Conservation (phyloP, 495 filamentous ascomycete genomes). For the Penicillium salamii region DNA sequence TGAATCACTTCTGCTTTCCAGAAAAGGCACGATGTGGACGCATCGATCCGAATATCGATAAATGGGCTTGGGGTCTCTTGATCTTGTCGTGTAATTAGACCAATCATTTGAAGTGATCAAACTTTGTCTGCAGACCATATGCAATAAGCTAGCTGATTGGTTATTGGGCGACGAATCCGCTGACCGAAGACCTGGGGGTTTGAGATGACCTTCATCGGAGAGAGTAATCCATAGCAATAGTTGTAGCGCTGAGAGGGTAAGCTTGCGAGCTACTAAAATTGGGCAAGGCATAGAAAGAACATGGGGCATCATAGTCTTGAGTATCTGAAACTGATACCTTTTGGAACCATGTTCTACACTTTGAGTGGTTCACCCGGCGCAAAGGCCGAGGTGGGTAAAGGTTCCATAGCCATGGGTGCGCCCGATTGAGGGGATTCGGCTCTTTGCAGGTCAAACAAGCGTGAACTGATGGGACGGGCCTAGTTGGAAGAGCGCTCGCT, state of each 20-base stretch:
- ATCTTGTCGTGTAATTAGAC: slow-evolving; percentile 1
- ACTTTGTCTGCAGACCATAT: slow-evolving; percentile 6
- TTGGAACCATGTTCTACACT: slow-evolving; percentile 9
- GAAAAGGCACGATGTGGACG: neutral
- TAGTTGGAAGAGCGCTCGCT: slow-evolving; percentile 2
- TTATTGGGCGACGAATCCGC: neutral
- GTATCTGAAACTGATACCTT: neutral
- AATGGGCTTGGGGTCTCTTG: slow-evolving; percentile 7
- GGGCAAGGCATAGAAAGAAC: neutral
- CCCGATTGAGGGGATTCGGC: slow-evolving; percentile 12
- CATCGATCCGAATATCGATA: slow-evolving; percentile 8
- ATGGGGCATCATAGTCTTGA: neutral
- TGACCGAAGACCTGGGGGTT: neutral
- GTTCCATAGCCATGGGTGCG: slow-evolving; percentile 7
- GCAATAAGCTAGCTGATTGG: neutral
- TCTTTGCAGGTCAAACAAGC: slow-evolving; percentile 8
- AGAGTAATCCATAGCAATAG: slow-evolving; percentile 7
- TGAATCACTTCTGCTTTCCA: neutral
- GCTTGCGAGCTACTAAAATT: slow-evolving; percentile 5
- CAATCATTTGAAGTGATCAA: slow-evolving; percentile 1
- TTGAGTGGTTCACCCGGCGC: neutral
- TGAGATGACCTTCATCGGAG: slow-evolving; percentile 1
- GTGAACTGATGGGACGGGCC: slow-evolving; percentile 3
- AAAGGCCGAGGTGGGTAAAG: slow-evolving; percentile 7
- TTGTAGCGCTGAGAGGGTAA: neutral